Conservation (phyloP, 441 rosid species). For the Syzygium syzygioides region DNA sequence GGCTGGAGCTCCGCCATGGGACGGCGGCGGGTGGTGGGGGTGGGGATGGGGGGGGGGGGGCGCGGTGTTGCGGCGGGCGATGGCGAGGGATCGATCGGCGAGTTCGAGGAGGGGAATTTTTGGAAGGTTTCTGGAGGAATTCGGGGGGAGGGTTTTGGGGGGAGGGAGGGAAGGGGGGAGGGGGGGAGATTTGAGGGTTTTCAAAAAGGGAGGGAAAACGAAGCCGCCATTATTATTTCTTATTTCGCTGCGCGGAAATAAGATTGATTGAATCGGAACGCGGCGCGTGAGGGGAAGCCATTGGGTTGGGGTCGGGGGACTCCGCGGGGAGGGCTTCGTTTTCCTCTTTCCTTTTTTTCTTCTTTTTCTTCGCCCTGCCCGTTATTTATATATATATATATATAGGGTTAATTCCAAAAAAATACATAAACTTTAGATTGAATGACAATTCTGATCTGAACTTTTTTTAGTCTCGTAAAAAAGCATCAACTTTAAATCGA, state of each 20-base stretch:
- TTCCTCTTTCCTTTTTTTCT: too few species aligned
- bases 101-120: not conserved
- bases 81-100: not conserved
- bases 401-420: too few species aligned
- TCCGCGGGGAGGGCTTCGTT: too few species aligned
- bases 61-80: not conserved
- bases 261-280: not conserved
- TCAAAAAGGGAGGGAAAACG: not conserved
- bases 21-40: not conserved
- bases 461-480: too few species aligned
- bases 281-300: not conserved
- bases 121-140: not conserved
- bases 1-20: not conserved
- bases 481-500: too few species aligned
- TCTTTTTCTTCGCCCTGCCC: too few species aligned
- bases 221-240: not conserved
- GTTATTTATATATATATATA: too few species aligned
- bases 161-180: not conserved
- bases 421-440: too few species aligned
- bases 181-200: not conserved
- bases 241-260: not conserved
- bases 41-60: not conserved
- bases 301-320: not conserved
- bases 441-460: fast-evolving
- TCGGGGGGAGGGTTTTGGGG: not conserved